phyloP scores from a whole-genome alignment of 2,329 filamentous ascomycete genomes.

The Talaromyces piceae region DNA sequence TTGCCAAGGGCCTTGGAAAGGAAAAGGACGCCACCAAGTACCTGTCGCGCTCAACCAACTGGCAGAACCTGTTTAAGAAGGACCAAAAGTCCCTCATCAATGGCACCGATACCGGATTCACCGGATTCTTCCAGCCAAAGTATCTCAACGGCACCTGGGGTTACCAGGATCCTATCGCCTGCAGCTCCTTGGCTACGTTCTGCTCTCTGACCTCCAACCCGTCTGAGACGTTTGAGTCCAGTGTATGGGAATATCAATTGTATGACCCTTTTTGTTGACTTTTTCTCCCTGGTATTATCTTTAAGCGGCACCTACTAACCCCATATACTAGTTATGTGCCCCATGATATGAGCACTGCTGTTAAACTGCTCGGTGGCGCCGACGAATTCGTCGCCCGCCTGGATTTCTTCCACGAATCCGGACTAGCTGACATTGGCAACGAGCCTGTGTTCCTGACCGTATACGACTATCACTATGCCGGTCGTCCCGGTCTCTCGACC shows the following conservation, averaged over 20 bases:
- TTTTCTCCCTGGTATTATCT: slow-evolving; percentile 31
- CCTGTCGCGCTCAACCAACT: slow-evolving; percentile 52
- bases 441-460: slow-evolving; percentile 56
- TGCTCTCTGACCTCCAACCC: slow-evolving; percentile 24
- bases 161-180: slow-evolving; percentile 51
- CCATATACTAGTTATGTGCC: slow-evolving; percentile 44
- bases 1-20: slow-evolving; percentile 52
- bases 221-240: slow-evolving; percentile 26
- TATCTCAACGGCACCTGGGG: slow-evolving; percentile 64
- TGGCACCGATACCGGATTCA: slow-evolving; percentile 57
- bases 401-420: slow-evolving; percentile 56
- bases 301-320: slow-evolving; percentile 31
- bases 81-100: slow-evolving; percentile 53
- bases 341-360: slow-evolving; percentile 44
- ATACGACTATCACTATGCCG: slow-evolving; percentile 62
- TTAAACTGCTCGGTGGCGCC: slow-evolving; percentile 52
- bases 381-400: slow-evolving; percentile 51
- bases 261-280: slow-evolving; percentile 41
- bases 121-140: slow-evolving; percentile 64
- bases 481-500: slow-evolving; percentile 47
- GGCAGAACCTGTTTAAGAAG: slow-evolving; percentile 60
- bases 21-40: slow-evolving; percentile 52
- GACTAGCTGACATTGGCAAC: slow-evolving; percentile 60
- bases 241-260: slow-evolving; percentile 28
- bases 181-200: slow-evolving; percentile 18